Evolutionary conservation across 2,329 filamentous ascomycete species (phyloP).

Genomic region (Furcasterigmium sp.): DNA sequence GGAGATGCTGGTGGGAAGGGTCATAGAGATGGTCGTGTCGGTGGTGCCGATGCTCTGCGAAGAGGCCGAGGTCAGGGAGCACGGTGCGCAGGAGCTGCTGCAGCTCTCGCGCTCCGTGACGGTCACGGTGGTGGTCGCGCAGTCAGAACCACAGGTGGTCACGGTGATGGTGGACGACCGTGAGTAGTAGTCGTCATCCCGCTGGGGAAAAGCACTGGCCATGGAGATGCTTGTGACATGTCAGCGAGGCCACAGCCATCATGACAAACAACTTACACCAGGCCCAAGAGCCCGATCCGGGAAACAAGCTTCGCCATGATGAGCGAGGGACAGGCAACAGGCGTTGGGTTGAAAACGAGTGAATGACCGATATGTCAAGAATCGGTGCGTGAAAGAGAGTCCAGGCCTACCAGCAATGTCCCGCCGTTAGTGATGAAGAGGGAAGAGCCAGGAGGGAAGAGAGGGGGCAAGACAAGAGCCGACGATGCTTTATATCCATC

Average conservation of each 20-base stretch:
- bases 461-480: not conserved
- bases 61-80: slow-evolving; percentile 12
- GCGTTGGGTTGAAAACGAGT: slow-evolving; percentile 15
- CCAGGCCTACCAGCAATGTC: not conserved
- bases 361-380: slow-evolving; percentile 6
- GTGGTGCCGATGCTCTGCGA: not conserved
- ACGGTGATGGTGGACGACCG: slow-evolving; percentile 4
- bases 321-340: slow-evolving; percentile 3
- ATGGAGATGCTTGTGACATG: slow-evolving; percentile 15
- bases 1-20: not conserved
- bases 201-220: slow-evolving; percentile 15
- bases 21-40: slow-evolving; percentile 2
- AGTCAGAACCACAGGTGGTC: slow-evolving; percentile 7
- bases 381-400: not conserved
- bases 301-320: slow-evolving; percentile 16
- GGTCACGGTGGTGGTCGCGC: slow-evolving; percentile 19
- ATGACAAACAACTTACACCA: slow-evolving; percentile 19
- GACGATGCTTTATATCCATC: slow-evolving; percentile 6
- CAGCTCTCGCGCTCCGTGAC: slow-evolving; percentile 22
- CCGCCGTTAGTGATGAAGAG: not conserved
- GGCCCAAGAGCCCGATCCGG: slow-evolving; percentile 19
- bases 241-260: too few species aligned
- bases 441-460: slow-evolving; percentile 1
- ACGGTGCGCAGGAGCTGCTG: slow-evolving; percentile 21
- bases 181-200: not conserved